Base-by-base conservation (phyloP, 2,329 filamentous ascomycete genomes). In the Fusarium keratoplasticum region DNA sequence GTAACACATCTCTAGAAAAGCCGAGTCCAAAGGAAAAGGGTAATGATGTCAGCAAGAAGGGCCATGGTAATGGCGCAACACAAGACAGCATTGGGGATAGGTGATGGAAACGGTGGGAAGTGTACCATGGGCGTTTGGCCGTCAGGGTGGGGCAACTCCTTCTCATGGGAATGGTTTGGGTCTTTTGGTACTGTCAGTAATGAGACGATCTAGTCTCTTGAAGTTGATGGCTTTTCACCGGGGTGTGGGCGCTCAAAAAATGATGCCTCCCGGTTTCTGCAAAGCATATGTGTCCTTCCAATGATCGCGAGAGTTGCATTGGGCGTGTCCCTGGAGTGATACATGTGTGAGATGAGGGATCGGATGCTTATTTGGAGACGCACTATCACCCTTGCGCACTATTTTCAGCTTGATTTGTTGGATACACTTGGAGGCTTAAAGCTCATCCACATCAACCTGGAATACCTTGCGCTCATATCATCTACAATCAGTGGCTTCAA, bases 71-170 rank as follows among this genome's bases (percentile, higher is more conserved):
- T 29, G 50, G 50, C n/a, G 16, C 50, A 54, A 54, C 50, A 54
- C 10, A 52, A 29, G 47, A 52, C 50, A 31, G 27, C 27, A 31
- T 54, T 71, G 71, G 50, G 63, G 52, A 76, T 61, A 58, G 65
- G 58, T 76, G 67, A 61, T 69, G 72, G 69, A 70, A 70, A 76
- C 66, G 64, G 69, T 52, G 65, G 64, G 63, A 68, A 69, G 70
- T 67, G 72, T 78, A 75, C 60, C 66, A 77, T 75, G 73, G 72
- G 81, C 79, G 79, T 82, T 82, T 71, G 69, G 77, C 79, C 78
- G 75, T 78, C 72, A 75, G 75, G 76, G 75, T 71, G 70, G 71
- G 71, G 75, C 78, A 77, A 75, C 73, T 78, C 72, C 78, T 79
- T 76, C 80, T 77, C 70, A 70, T 72, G 75, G 75, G 71, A 77